These are phyloP conservation scores for Fraxinus cuspidata DNA, from an alignment of 257 asterid species.

Conservation along the genomic window DNA sequence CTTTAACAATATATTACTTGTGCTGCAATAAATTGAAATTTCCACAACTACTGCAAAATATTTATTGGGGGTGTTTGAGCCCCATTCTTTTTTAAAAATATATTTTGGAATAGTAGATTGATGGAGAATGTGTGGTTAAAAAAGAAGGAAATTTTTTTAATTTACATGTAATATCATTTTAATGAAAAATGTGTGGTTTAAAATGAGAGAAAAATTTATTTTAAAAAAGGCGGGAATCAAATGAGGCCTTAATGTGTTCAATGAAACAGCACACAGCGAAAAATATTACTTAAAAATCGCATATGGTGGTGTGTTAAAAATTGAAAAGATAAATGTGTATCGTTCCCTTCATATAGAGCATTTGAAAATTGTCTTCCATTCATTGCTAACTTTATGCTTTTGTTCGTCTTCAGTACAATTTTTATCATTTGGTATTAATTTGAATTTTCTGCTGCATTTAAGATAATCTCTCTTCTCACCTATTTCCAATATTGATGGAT, in stretches of 20 bases:
- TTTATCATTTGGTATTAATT: not conserved
- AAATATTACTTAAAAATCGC: not conserved
- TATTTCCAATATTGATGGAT: slow-evolving; percentile 7
- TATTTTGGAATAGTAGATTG: too few species aligned
- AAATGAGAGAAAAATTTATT: too few species aligned
- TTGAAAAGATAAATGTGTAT: slow-evolving; percentile 3
- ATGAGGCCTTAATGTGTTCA: not conserved
- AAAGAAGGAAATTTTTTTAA: too few species aligned
- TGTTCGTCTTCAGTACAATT: not conserved
- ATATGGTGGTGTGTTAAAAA: not conserved
- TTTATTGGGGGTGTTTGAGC: not conserved
- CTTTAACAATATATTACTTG: slow-evolving; percentile 11
- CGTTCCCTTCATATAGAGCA: slow-evolving; percentile 12
- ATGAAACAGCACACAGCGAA: not conserved
- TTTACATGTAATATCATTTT: too few species aligned
- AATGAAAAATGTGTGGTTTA: too few species aligned
- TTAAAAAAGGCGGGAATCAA: too few species aligned
- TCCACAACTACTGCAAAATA: not conserved
- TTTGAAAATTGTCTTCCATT: not conserved
- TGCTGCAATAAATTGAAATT: not conserved
- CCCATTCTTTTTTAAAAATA: too few species aligned
- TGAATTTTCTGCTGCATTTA: slow-evolving; percentile 6
- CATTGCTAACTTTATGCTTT: slow-evolving; percentile 10
- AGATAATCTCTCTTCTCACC: slow-evolving; percentile 2
- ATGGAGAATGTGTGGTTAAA: too few species aligned